Percentiles rank a stretch among this genome's conserved stretches.
Evolutionary conservation across 257 asterid genomes (phyloP).

Genomic region (Paraleonurus japonicus): DNA sequence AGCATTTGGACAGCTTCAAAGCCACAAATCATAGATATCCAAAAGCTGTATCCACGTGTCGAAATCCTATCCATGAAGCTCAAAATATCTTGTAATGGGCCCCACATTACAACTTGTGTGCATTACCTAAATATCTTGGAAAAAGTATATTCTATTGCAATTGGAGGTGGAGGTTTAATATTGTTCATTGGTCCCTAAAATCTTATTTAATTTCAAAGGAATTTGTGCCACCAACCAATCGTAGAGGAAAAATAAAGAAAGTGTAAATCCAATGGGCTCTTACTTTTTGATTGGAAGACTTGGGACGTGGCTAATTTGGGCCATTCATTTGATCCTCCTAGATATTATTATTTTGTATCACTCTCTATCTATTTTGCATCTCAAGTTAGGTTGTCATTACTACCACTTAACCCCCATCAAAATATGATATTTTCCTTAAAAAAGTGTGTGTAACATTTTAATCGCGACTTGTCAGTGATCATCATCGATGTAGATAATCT

Average conservation of each 20-base stretch:
- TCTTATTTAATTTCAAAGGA: slow-evolving; percentile 10
- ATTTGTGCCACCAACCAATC: slow-evolving; percentile 30
- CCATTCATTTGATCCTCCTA: slow-evolving; percentile 44
- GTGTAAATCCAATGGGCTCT: slow-evolving; percentile 27
- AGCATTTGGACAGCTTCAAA: slow-evolving; percentile 41
- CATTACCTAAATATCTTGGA: slow-evolving; percentile 25
- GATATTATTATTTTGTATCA: slow-evolving; percentile 61
- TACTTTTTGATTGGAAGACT: slow-evolving; percentile 30
- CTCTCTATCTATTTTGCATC: slow-evolving; percentile 18
- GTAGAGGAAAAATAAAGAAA: not conserved
- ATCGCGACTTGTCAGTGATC: not conserved
- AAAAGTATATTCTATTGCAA: slow-evolving; percentile 13
- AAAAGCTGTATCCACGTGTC: slow-evolving; percentile 56
- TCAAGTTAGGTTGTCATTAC: not conserved
- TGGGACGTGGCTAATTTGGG: slow-evolving; percentile 56
- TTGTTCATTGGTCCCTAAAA: slow-evolving; percentile 26
- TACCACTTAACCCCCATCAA: slow-evolving; percentile 19
- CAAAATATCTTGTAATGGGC: slow-evolving; percentile 61
- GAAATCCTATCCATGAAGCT: slow-evolving; percentile 35
- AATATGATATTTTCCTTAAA: not conserved
- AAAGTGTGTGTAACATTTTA: not conserved
- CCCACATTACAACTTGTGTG: slow-evolving; percentile 30
- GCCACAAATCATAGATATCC: slow-evolving; percentile 51
- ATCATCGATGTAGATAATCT: not conserved
- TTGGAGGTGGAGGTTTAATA: slow-evolving; percentile 25